Conservation (phyloP, 352 stramenopile species). For the Blastocystis sp. region DNA sequence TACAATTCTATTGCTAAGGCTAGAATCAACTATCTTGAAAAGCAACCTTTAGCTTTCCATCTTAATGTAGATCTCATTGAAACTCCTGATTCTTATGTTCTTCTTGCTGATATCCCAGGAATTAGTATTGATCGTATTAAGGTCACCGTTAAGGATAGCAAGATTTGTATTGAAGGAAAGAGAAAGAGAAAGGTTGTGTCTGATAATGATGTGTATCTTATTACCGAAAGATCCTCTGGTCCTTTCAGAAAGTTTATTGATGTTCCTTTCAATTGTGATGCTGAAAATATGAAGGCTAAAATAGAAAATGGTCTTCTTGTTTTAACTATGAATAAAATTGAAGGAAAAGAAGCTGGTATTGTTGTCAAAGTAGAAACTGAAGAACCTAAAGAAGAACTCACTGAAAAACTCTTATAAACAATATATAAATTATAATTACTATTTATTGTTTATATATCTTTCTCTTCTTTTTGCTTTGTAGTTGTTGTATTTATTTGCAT, state of each 20-base stretch:
- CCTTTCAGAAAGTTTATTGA: slow-evolving; percentile 25
- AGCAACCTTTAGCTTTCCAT: slow-evolving; percentile 12
- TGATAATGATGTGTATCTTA: slow-evolving; percentile 20
- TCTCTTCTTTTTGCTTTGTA: too few species aligned
- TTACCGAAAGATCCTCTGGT: slow-evolving; percentile 10
- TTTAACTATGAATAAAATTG: too few species aligned
- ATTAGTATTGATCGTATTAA: slow-evolving; percentile 23
- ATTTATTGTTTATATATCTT: too few species aligned
- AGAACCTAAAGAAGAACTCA: too few species aligned
- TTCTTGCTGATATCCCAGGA: slow-evolving; percentile 33
- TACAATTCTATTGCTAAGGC: slow-evolving; percentile 10
- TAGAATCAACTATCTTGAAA: slow-evolving; percentile 1
- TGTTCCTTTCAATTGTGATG: slow-evolving; percentile 14
- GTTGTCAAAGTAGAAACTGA: too few species aligned
- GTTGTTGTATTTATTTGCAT: too few species aligned
- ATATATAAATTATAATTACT: too few species aligned
- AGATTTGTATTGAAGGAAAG: slow-evolving; percentile 36
- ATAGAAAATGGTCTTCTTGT: slow-evolving; percentile 27
- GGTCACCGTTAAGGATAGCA: slow-evolving; percentile 32
- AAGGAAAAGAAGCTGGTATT: too few species aligned
- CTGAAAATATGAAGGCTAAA: slow-evolving; percentile 12
- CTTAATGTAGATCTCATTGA: slow-evolving; percentile 35
- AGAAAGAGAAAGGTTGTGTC: slow-evolving; percentile 38
- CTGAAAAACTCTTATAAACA: too few species aligned
- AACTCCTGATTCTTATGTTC: slow-evolving; percentile 17